Base-by-base conservation (phyloP, 2,329 filamentous ascomycete species). In the Colletotrichum limetticola region DNA sequence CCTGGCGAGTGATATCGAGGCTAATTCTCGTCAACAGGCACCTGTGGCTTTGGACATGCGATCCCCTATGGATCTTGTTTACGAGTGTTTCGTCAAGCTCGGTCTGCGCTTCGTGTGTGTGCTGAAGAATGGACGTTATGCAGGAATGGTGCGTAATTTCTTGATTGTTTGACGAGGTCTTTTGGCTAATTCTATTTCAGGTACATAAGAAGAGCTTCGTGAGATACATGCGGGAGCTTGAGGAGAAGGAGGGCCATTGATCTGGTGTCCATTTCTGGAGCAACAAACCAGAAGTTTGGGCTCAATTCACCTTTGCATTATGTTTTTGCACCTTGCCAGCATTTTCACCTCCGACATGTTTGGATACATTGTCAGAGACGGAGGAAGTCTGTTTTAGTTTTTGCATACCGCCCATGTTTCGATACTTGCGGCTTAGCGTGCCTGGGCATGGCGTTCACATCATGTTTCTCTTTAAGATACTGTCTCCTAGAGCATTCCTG, bases 151-250 rank as follows among this genome's bases (percentile, higher is more conserved):
- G 82, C 85, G 91, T 85, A 12, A 8, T 35, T 8, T 53, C 5
- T 4, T 14, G 2, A 6, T 14, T 1, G 1, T 22, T 2, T 26
- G 42, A 28, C 4, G 7, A 32, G 56, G 8, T 16, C 64, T 14
- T 2, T 3, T 35, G 3, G 14, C 49, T 70, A 74, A 76, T 75
- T 76, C 61, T 74, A 66, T 22, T 11, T 59, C 49, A 94, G 92
- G 90, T 93, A 63, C 97, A 99, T 83, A 98, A 98, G 86, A 99
- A 99, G 86, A 92, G 91, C 4, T 98, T 99, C 85, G 96, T 98
- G 72, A 95, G 94, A 82, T 98, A 97, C 80, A 93, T 97, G 83
- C 94, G 95, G 76, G 93, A 97, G 79, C 84, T 95, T 58, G 94
- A 97, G 79, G 88, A 92, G 76, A 80, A 85, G 63, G 77, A 83